phyloP scores from a whole-genome alignment of 805 yeast genomes.

The Candida adriatica region DNA sequence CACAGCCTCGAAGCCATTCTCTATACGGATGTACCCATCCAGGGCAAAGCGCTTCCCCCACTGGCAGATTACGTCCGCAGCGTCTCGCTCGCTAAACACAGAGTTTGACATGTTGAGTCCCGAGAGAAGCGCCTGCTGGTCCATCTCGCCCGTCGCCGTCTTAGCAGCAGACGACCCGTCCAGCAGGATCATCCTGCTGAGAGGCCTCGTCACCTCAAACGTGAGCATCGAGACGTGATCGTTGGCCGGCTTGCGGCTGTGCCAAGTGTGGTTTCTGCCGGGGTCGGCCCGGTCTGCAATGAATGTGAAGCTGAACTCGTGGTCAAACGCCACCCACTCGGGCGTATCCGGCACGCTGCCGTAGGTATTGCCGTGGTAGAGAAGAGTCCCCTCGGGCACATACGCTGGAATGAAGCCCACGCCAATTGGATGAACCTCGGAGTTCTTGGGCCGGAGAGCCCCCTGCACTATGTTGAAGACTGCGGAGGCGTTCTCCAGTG shows the following conservation, averaged over 20 bases:
- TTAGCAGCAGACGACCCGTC: slow-evolving; percentile 72
- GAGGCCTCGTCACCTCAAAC: slow-evolving; percentile 39
- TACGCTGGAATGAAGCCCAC: slow-evolving; percentile 54
- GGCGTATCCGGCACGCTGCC: slow-evolving; percentile 36
- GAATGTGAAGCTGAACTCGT: slow-evolving; percentile 51
- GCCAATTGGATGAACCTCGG: slow-evolving; percentile 49
- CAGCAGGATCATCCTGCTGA: slow-evolving; percentile 42
- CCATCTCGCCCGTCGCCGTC: slow-evolving; percentile 52
- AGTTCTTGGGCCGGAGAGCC: slow-evolving; percentile 43
- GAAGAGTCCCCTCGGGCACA: slow-evolving; percentile 49
- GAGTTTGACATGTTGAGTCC: slow-evolving; percentile 26
- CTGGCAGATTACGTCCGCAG: slow-evolving; percentile 45
- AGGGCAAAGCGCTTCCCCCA: slow-evolving; percentile 46
- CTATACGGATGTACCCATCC: slow-evolving; percentile 53
- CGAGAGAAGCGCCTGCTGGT: slow-evolving; percentile 41
- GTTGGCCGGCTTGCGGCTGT: neutral
- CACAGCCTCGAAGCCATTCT: slow-evolving; percentile 55
- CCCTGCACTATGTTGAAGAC: slow-evolving; percentile 49
- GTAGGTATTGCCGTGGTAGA: slow-evolving; percentile 46
- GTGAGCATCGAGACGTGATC: slow-evolving; percentile 32
- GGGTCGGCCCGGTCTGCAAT: slow-evolving; percentile 23
- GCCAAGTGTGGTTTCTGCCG: slow-evolving; percentile 4
- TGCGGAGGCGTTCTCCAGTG: slow-evolving; percentile 44
- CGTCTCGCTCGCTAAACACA: slow-evolving; percentile 33
- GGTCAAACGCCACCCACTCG: slow-evolving; percentile 64